A percentile compares a stretch with the other conserved stretches of the same genome.
Conservation (phyloP, 352 stramenopile species). For the Phytophthora tubulina region DNA sequence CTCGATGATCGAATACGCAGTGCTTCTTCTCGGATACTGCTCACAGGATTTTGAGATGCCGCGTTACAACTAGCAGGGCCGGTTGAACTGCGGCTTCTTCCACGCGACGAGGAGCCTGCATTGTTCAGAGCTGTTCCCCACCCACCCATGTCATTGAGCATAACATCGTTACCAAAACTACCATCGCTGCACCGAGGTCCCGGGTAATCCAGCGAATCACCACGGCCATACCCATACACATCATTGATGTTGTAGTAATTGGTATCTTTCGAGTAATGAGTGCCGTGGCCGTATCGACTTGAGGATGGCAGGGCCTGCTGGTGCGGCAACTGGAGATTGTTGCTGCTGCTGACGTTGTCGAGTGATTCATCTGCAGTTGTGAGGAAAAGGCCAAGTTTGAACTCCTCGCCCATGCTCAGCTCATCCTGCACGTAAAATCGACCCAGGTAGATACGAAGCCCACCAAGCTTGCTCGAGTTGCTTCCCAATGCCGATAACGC, state of each 20-base stretch:
- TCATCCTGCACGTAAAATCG: constrained; percentile 83
- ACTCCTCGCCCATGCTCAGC: constrained; percentile 71
- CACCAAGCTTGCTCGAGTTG: constrained; percentile 60
- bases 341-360: constrained; percentile 38
- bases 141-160: constrained; percentile 49
- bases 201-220: constrained; percentile 49
- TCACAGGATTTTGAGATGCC: constrained; percentile 32
- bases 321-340: constrained; percentile 31
- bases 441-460: constrained; percentile 76
- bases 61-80: constrained; percentile 14
- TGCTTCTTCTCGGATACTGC: constrained; percentile 78
- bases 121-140: constrained; percentile 42
- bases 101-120: constrained; percentile 21
- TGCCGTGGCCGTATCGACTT: constrained; percentile 37
- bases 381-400: constrained; percentile 79
- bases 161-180: constrained; percentile 44
- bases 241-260: constrained; percentile 52
- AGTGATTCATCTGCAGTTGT: constrained; percentile 56
- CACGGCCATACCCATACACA: constrained; percentile 50
- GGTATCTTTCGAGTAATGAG: constrained; percentile 37
- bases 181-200: constrained; percentile 28
- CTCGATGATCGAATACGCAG: constrained; percentile 71
- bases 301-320: constrained; percentile 30
- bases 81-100: constrained; percentile 35
- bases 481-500: constrained; percentile 44